Conservation (phyloP, 2,329 filamentous ascomycete genomes). For the Sporothrix brunneoviolacea region DNA sequence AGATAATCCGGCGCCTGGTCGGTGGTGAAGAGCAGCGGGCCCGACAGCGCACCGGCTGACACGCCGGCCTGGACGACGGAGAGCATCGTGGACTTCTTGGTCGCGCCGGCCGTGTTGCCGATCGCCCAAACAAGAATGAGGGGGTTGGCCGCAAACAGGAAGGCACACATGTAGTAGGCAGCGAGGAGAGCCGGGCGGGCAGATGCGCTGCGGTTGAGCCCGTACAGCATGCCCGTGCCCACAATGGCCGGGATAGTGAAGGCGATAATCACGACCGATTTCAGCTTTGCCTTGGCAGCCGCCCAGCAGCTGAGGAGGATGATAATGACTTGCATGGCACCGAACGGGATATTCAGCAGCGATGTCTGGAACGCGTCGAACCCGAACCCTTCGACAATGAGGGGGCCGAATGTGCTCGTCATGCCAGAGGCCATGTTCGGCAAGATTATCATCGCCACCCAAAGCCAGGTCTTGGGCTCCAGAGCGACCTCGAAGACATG, state of each 20-base stretch:
- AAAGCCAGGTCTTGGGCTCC: constrained; percentile 51
- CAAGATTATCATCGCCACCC: constrained; percentile 52
- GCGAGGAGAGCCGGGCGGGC: constrained; percentile 44
- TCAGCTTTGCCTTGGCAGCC: constrained; percentile 49
- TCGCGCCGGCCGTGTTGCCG: constrained; percentile 54
- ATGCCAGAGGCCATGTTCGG: constrained; percentile 60
- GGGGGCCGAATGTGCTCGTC: constrained; percentile 57
- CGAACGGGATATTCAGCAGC: constrained; percentile 62
- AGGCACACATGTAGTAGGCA: too few species aligned
- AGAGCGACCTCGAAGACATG: constrained; percentile 50
- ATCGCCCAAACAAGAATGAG: constrained; percentile 63
- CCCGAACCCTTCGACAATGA: constrained; percentile 55
- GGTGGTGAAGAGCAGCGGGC: constrained; percentile 54
- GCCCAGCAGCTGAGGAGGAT: constrained; percentile 54
- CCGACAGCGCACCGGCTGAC: constrained; percentile 60
- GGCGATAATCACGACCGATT: constrained; percentile 46
- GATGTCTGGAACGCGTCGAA: constrained; percentile 52
- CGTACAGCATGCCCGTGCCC: constrained; percentile 52
- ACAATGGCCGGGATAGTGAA: constrained; percentile 55
- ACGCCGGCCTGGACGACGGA: constrained; percentile 57
- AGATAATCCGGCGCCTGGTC: constrained; percentile 53
- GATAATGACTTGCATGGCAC: constrained; percentile 51
- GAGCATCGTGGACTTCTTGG: constrained; percentile 56
- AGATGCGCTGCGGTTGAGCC: constrained; percentile 36
- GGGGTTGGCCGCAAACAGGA: constrained; percentile 58